A percentile compares a stretch with the other conserved stretches of the same genome.
phyloP scores from a whole-genome alignment of 176 grass and related monocot species.

The Urochloa ruziziensis region DNA sequence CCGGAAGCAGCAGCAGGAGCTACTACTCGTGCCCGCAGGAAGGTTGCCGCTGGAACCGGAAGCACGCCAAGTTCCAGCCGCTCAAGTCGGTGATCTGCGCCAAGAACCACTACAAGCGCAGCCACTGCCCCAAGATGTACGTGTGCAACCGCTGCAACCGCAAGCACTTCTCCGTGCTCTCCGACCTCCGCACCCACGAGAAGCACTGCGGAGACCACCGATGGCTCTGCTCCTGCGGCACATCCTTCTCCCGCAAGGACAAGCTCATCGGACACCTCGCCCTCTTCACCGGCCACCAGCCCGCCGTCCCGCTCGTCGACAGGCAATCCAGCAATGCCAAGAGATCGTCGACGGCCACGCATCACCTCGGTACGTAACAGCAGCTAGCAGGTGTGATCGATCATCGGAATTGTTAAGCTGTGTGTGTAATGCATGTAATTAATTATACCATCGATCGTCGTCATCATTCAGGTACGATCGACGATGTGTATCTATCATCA shows the following conservation, averaged over 20 bases:
- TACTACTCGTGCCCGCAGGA: conserved; percentile 94
- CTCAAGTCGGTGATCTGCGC: conserved; percentile 82
- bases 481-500: no score
- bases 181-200: conserved; percentile 92
- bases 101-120: conserved; percentile 98
- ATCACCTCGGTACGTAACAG: not conserved
- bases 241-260: conserved; percentile 88
- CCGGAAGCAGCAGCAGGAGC: not conserved
- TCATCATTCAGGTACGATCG: not conserved
- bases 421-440: not conserved
- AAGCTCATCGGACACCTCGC: conserved; percentile 79
- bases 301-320: conserved; percentile 28
- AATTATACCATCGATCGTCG: no score
- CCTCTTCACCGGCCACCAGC: conserved; percentile 64
- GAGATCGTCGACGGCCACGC: not conserved
- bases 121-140: conserved; percentile 98
- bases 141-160: conserved; percentile 90
- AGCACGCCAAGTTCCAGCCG: conserved; percentile 88
- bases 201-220: conserved; percentile 87
- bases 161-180: conserved; percentile 90
- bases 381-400: not conserved
- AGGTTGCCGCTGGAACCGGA: conserved; percentile 83
- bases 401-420: no score
- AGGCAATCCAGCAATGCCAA: not conserved
- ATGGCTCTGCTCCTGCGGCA: conserved; percentile 95